A percentile compares a stretch with the other conserved stretches of the same genome.
Conservation (phyloP, 768 basidiomycete species). For the Collybia sordida region DNA sequence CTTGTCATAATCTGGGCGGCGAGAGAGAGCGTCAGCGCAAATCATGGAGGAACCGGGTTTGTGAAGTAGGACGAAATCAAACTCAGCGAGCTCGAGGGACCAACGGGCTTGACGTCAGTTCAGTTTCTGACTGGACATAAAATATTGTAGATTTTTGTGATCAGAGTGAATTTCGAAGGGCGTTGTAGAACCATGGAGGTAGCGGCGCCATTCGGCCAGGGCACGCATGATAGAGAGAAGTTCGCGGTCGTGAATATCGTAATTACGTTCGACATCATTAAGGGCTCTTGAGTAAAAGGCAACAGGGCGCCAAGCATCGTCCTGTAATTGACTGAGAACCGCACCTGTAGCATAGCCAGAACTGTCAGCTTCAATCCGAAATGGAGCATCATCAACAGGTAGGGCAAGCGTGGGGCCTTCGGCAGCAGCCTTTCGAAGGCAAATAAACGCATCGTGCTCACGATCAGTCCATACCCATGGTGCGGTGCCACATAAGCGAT, state of each 20-base stretch:
- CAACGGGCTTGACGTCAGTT: constrained; percentile 43
- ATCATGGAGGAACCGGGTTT: constrained; percentile 23
- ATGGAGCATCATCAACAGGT: constrained; percentile 9
- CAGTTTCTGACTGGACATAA: constrained; percentile 34
- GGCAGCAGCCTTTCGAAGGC: constrained; percentile 21
- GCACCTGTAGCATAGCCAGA: constrained; percentile 28
- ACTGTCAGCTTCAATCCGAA: constrained; percentile 25
- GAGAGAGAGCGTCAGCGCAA: constrained; percentile 24
- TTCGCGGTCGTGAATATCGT: constrained; percentile 29
- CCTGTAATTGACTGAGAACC: constrained; percentile 23
- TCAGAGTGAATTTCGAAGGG: constrained; percentile 30
- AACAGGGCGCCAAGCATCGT: constrained; percentile 32
- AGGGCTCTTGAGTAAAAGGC: constrained; percentile 22
- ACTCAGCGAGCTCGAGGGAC: constrained; percentile 32
- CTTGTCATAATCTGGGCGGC: constrained; percentile 21
- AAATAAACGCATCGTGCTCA: constrained; percentile 22
- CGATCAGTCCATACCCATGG: constrained; percentile 15
- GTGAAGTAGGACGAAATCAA: constrained; percentile 30
- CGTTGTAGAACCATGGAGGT: constrained; percentile 16
- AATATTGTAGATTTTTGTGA: constrained; percentile 44
- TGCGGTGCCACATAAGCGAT: constrained; percentile 23
- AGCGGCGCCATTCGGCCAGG: constrained; percentile 24
- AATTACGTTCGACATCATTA: too few species aligned
- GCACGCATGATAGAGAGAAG: constrained; percentile 41
- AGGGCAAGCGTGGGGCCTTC: constrained; percentile 18